Evolutionary conservation across 805 yeast genomes (phyloP).

Genomic region (Candida loeiensis): DNA sequence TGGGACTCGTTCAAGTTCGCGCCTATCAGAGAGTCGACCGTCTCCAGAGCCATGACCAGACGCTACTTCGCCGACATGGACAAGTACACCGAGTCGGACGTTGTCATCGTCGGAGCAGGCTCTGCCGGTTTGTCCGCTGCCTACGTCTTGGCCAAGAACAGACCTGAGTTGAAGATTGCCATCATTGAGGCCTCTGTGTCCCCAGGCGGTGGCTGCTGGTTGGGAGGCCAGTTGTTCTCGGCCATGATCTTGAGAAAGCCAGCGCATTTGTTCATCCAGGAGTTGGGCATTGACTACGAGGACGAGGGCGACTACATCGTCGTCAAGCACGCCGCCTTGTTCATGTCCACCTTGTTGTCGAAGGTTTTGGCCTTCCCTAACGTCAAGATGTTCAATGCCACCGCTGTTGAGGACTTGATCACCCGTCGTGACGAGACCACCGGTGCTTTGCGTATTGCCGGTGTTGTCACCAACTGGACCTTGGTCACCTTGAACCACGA

Average conservation of each 20-base stretch:
- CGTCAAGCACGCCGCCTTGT: slow-evolving; percentile 75
- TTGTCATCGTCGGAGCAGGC: slow-evolving; percentile 76
- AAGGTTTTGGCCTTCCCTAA: slow-evolving; percentile 70
- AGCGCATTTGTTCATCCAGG: slow-evolving; percentile 65
- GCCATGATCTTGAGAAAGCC: slow-evolving; percentile 82
- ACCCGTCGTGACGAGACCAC: slow-evolving; percentile 57
- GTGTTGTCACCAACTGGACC: slow-evolving; percentile 84
- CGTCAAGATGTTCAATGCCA: slow-evolving; percentile 73
- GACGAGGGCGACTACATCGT: slow-evolving; percentile 81
- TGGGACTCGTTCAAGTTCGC: slow-evolving; percentile 69
- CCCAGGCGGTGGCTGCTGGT: slow-evolving; percentile 79
- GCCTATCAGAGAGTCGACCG: slow-evolving; percentile 75
- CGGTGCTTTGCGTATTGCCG: slow-evolving; percentile 65
- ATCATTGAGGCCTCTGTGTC: slow-evolving; percentile 72
- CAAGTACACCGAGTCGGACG: slow-evolving; percentile 70
- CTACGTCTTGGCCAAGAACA: slow-evolving; percentile 64
- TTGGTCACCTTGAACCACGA: slow-evolving; percentile 72
- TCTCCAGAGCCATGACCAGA: slow-evolving; percentile 75
- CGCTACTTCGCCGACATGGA: slow-evolving; percentile 72
- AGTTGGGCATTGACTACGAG: slow-evolving; percentile 61
- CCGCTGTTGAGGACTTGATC: slow-evolving; percentile 76
- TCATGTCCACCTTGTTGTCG: slow-evolving; percentile 67
- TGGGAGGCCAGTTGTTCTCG: slow-evolving; percentile 72
- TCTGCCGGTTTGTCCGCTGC: slow-evolving; percentile 76
- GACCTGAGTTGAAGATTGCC: slow-evolving; percentile 74